phyloP scores from a whole-genome alignment of 257 asterid genomes.

The Solanum sejunctum region DNA sequence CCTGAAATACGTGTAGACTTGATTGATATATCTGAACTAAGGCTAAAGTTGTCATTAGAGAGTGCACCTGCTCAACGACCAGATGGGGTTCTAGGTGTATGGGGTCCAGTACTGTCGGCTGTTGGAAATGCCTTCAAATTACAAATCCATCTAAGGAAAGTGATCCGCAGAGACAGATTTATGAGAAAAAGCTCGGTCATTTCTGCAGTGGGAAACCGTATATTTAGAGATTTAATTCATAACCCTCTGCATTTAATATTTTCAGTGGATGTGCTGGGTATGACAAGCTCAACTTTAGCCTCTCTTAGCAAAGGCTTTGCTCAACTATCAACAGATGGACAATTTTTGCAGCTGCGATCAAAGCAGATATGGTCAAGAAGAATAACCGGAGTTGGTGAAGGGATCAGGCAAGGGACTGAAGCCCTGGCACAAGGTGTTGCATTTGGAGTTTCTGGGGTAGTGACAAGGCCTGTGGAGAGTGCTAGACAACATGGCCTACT shows the following conservation, averaged over 20 bases:
- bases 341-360: slow-evolving; percentile 86
- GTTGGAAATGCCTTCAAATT: slow-evolving; percentile 93
- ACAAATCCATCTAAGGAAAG: slow-evolving; percentile 92
- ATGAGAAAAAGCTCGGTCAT: slow-evolving; percentile 76
- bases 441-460: slow-evolving; percentile 90
- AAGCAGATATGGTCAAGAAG: slow-evolving; percentile 98
- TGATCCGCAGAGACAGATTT: slow-evolving; percentile 74
- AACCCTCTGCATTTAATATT: slow-evolving; percentile 86
- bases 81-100: slow-evolving; percentile 84
- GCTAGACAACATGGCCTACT: slow-evolving; percentile 92
- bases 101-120: slow-evolving; percentile 97
- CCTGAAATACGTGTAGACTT: slow-evolving; percentile 95
- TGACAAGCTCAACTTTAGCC: slow-evolving; percentile 96
- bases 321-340: slow-evolving; percentile 97
- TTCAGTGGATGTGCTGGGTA: slow-evolving; percentile 91
- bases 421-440: slow-evolving; percentile 99
- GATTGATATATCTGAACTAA: slow-evolving; percentile 86
- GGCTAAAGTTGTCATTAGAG: slow-evolving; percentile 84
- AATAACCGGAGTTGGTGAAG: slow-evolving; percentile 98
- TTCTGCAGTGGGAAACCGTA: slow-evolving; percentile 67
- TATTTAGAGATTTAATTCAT: slow-evolving; percentile 95
- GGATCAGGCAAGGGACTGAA: slow-evolving; percentile 93
- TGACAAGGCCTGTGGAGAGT: slow-evolving; percentile 89
- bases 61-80: slow-evolving; percentile 91
- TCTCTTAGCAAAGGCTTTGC: slow-evolving; percentile 99